Percentiles rank a stretch among this genome's conserved stretches.
These are phyloP conservation scores for Rhodomyrtus tomentosa DNA, from an alignment of 345 rosid genomes.

Conservation along the genomic window DNA sequence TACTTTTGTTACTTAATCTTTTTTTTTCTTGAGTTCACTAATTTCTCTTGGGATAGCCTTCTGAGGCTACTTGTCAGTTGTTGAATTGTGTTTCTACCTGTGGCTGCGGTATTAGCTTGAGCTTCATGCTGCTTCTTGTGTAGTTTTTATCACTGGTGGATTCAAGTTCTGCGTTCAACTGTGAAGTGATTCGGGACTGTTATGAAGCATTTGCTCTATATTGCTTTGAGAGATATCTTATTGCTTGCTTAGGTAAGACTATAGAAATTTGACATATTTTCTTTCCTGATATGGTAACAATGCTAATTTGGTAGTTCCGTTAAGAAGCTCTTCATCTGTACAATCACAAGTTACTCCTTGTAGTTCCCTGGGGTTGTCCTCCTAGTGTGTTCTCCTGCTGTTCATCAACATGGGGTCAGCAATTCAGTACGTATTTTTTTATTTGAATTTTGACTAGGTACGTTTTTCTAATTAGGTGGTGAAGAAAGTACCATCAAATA, in stretches of 20 bases:
- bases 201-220: slow-evolving; percentile 98
- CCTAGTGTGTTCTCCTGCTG: background rate
- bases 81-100: background rate
- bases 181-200: slow-evolving; percentile 92
- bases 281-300: background rate
- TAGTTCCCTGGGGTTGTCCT: background rate
- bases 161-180: slow-evolving; percentile 89
- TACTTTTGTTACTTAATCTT: background rate
- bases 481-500: slow-evolving; percentile 85
- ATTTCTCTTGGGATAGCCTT: background rate
- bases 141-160: slow-evolving; percentile 89
- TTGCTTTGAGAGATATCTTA: slow-evolving; percentile 97
- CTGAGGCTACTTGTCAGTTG: background rate
- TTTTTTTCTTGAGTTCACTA: too few relatives aligned
- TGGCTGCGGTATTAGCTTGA: background rate
- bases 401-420: background rate
- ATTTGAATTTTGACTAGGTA: background rate
- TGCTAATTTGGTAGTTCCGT: background rate
- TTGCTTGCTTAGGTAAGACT: slow-evolving; percentile 87
- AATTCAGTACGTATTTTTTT: background rate
- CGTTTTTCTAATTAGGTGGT: slow-evolving; percentile 44
- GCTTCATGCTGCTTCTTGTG: slow-evolving; percentile 6
- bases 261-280: background rate
- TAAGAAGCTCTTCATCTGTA: background rate
- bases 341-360: background rate